These are phyloP conservation scores for Omphalotus guepiniiformis DNA, from an alignment of 768 basidiomycete species.

Conservation along the genomic window DNA sequence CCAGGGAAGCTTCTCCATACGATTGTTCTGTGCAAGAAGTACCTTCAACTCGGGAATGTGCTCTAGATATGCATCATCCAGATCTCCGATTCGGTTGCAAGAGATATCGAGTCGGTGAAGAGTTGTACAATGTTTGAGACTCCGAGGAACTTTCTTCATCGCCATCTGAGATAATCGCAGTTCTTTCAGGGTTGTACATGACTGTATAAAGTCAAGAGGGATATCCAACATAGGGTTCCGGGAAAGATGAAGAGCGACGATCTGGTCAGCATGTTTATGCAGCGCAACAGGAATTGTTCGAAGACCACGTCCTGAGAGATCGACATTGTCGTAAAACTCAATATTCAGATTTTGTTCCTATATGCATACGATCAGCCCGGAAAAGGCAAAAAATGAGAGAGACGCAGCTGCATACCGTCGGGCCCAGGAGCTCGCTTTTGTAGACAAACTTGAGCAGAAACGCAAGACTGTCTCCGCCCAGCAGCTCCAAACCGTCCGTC, in stretches of 20 bases:
- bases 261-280: constrained; percentile 78
- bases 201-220: constrained; percentile 93
- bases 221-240: constrained; percentile 96
- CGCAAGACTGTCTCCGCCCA: constrained; percentile 73
- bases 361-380: not conserved
- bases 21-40: constrained; percentile 86
- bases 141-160: constrained; percentile 88
- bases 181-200: constrained; percentile 78
- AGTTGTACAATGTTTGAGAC: constrained; percentile 68
- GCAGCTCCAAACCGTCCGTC: constrained; percentile 71
- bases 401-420: constrained; percentile 42
- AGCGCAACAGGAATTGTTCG: constrained; percentile 86
- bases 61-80: constrained; percentile 83
- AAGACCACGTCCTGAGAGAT: constrained; percentile 75
- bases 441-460: constrained; percentile 91
- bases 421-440: constrained; percentile 68
- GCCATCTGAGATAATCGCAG: constrained; percentile 88
- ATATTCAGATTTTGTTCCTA: constrained; percentile 74
- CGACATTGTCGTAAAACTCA: constrained; percentile 71
- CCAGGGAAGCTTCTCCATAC: constrained; percentile 81
- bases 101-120: constrained; percentile 84
- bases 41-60: constrained; percentile 63
- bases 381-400: not conserved
- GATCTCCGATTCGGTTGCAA: constrained; percentile 84
- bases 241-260: constrained; percentile 82